Evolutionary conservation across 179 eudicot species (phyloP), one percentile per base, ranked within the genome.

Genomic region (Corrigiola litoralis): DNA sequence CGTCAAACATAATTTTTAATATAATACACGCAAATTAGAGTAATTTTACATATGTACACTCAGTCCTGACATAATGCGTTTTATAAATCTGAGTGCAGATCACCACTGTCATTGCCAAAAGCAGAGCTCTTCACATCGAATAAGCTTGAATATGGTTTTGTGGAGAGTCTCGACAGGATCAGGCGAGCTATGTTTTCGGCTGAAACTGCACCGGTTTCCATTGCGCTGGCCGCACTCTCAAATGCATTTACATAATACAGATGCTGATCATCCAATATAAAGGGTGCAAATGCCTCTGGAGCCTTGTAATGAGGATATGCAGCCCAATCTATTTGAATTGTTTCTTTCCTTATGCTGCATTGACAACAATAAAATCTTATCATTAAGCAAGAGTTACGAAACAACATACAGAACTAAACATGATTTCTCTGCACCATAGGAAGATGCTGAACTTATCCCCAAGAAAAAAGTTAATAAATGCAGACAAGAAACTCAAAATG

Each of bases 301-400:
- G 96, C 85, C n/a, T 77, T 68, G 69, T 89, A 92, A 66, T 85
- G 95, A 68, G 98, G 98, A 69, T 92, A 92, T 18, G 98, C 98
- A n/a, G 77, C 92, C 98, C 98, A 92, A 67, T 92, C 65, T 61
- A 92, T 87, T 60, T 57, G 77, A 67, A 87, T 67, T 2, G 92
- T 85, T 82, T 89, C 95, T n/a, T 32, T 78, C 72, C 95, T 82
- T 29, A 65, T 68, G 50, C 96, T 89, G 80, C 67, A 72, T 57
- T 65, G 36, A 23, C 41, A 34, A 2, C 51, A 56, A 61, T 4
- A 53, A 1, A 18, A 24, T 46, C 67, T 47, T 56, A 45, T 38
- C 28, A 57, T 40, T 8, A 25, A 38, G 44, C 33, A 45, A 18
- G 56, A 34, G 58, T 11, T 12, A 40, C 21, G 14, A 32, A 46